These are phyloP conservation scores for Verbascum thapsus DNA, from an alignment of 257 asterid species.

Conservation along the genomic window DNA sequence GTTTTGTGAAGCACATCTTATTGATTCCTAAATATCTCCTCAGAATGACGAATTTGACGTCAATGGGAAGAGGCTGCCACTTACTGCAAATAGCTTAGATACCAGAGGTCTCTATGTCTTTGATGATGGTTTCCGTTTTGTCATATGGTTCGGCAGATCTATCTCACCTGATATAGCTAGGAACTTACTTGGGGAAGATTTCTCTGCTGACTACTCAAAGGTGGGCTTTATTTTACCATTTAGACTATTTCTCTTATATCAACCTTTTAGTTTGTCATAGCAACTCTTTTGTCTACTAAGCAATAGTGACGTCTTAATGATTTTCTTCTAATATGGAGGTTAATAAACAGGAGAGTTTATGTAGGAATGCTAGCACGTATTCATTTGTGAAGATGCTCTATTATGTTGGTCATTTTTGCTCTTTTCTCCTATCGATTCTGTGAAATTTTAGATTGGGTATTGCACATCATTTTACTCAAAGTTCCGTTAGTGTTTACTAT, in stretches of 20 bases:
- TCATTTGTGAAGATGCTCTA: background rate
- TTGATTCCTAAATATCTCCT: constrained; percentile 39
- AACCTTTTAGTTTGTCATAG: constrained; percentile 19
- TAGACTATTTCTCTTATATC: background rate
- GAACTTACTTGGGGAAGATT: constrained; percentile 81
- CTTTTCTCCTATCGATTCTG: constrained; percentile 3
- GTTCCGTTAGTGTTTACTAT: background rate
- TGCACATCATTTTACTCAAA: constrained; percentile 1
- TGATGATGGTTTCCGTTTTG: constrained; percentile 89
- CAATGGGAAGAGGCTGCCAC: constrained; percentile 66
- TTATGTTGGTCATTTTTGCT: background rate
- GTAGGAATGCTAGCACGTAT: constrained; percentile 6
- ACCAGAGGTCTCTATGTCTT: constrained; percentile 79
- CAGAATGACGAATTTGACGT: constrained; percentile 50
- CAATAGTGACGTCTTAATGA: no score
- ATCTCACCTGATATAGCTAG: constrained; percentile 74
- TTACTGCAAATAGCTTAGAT: constrained; percentile 84
- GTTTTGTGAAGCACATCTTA: constrained; percentile 29
- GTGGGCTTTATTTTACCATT: constrained; percentile 40
- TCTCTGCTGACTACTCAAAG: constrained; percentile 74
- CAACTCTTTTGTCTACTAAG: no score
- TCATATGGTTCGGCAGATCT: constrained; percentile 90
- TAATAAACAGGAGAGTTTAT: constrained; percentile 4
- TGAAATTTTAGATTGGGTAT: background rate
- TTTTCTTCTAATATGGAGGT: no score